A percentile compares a stretch with the other conserved stretches of the same genome.
Evolutionary conservation across 108 stramenopile genomes (phyloP).

Genomic region (Aureococcus anophagefferens): DNA sequence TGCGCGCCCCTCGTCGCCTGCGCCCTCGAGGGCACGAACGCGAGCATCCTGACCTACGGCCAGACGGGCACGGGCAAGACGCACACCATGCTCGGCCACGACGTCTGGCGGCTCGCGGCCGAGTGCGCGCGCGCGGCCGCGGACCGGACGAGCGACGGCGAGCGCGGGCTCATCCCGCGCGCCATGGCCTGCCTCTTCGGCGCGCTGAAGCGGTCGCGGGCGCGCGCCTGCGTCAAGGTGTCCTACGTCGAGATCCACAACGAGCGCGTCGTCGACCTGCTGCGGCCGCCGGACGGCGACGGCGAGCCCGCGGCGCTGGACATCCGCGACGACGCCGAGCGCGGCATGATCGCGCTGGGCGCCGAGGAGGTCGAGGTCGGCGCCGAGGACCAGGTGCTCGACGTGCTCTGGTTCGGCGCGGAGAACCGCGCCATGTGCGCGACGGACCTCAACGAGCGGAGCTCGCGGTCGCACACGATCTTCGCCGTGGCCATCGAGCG

Average conservation of each 20-base stretch:
- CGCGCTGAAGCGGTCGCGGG: background rate
- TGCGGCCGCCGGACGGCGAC: background rate
- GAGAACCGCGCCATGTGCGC: conserved; percentile 17
- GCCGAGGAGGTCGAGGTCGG: conserved; percentile 1
- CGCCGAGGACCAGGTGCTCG: conserved; percentile 6
- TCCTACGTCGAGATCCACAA: conserved; percentile 36
- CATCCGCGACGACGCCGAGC: background rate
- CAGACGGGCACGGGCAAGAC: conserved; percentile 14
- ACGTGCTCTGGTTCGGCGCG: conserved; percentile 24
- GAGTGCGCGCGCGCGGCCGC: background rate
- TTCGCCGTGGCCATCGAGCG: conserved; percentile 19
- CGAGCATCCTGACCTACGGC: background rate
- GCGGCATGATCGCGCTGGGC: conserved; percentile 12
- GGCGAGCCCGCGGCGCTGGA: conserved; percentile 2
- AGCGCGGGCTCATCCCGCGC: conserved; percentile 6
- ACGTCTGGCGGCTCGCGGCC: too few species aligned
- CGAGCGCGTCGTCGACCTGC: conserved; percentile 31
- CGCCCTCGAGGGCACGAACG: background rate
- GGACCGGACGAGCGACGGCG: background rate
- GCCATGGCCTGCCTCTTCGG: background rate
- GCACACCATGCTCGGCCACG: conserved; percentile 9
- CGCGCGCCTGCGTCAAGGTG: background rate
- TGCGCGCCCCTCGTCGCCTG: background rate
- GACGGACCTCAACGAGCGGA: conserved; percentile 29
- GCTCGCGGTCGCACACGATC: conserved; percentile 23